Evolutionary conservation across 1,284 basidiomycete genomes (phyloP), one percentile per base, ranked within the genome.

Genomic region (Leccinum solheimii): DNA sequence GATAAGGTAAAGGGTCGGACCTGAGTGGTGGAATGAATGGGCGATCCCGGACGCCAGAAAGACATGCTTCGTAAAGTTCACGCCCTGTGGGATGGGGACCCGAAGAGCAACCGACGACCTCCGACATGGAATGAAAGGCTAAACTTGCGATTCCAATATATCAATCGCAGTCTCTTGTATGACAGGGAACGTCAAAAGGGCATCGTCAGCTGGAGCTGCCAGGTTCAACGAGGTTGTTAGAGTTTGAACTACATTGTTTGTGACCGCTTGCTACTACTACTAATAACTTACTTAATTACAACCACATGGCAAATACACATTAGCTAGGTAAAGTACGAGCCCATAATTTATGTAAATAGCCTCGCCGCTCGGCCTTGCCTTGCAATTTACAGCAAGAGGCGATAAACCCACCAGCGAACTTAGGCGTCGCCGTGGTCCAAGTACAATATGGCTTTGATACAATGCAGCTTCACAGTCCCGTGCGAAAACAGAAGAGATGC

Each of bases 21-120:
- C 82, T 81, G 55, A 87, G 79, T 58, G 72, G 80, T 59, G 88
- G 86, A 76, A 89, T 80, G 70, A 76, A 79, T 55, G 84, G 82
- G 54, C 80, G 82, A 64, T 83, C 78, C 69, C 80, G 79, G 56
- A 82, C 80, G 63, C 84, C 83, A 64, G 81, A 78, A 38, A 83
- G 71, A 62, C 76, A 80, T 52, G 77, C 79, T 53, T 86, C 81
- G 66, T 81, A 86, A 58, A 83, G 73, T 63, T 85, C 79, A 60
- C 81, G 81, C 67, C 75, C 73, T 56, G 69, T 75, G 52, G 68
- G 76, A 65, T 67, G 57, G 52, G 65, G 62, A 58, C 57, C 62
- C 59, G 59, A 63, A 59, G 62, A 64, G 68, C 56, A 57, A 55
- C 56, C 60, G 38, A 65, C 65, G 38, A 65, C 65, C 64, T 64